Evolutionary conservation across 306 rosid species (phyloP).

Genomic region (Sicyos baderoa): DNA sequence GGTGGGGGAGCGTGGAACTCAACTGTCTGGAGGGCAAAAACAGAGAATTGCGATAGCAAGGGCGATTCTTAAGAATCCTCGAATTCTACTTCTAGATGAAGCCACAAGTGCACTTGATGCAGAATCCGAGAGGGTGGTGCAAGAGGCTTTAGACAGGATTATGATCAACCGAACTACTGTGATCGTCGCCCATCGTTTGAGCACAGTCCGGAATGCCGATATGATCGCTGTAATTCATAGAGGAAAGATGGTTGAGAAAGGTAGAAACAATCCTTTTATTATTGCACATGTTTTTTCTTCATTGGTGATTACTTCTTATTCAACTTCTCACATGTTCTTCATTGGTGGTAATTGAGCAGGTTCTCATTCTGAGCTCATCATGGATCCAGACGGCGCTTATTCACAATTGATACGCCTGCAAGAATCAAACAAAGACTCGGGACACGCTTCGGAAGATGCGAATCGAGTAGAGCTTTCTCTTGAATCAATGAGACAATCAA

Average conservation of each 20-base stretch:
- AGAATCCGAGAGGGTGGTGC: slow-evolving; percentile 17
- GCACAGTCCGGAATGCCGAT: slow-evolving; percentile 13
- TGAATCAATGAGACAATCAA: slow-evolving; percentile 14
- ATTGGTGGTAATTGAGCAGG: slow-evolving; percentile 5
- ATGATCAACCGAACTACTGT: slow-evolving; percentile 17
- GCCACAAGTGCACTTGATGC: slow-evolving; percentile 23
- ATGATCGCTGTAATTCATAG: slow-evolving; percentile 16
- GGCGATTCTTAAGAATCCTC: slow-evolving; percentile 16
- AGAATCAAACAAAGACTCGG: not conserved
- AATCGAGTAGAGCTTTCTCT: slow-evolving; percentile 8
- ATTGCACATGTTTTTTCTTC: not conserved
- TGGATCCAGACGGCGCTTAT: slow-evolving; percentile 13
- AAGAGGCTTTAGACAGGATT: slow-evolving; percentile 14
- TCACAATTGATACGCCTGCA: slow-evolving; percentile 15
- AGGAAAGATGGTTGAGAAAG: slow-evolving; percentile 19
- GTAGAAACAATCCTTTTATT: not conserved
- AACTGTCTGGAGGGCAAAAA: slow-evolving; percentile 19
- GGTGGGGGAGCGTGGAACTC: slow-evolving; percentile 22
- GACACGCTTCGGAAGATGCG: not conserved
- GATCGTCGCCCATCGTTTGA: slow-evolving; percentile 24
- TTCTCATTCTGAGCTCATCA: slow-evolving; percentile 1
- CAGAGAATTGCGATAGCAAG: slow-evolving; percentile 22
- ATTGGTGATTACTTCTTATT: not conserved
- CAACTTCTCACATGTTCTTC: not conserved
- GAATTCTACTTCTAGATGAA: slow-evolving; percentile 19